Evolutionary conservation across 306 rosid genomes (phyloP).

Genomic region (Glycine latifolia): DNA sequence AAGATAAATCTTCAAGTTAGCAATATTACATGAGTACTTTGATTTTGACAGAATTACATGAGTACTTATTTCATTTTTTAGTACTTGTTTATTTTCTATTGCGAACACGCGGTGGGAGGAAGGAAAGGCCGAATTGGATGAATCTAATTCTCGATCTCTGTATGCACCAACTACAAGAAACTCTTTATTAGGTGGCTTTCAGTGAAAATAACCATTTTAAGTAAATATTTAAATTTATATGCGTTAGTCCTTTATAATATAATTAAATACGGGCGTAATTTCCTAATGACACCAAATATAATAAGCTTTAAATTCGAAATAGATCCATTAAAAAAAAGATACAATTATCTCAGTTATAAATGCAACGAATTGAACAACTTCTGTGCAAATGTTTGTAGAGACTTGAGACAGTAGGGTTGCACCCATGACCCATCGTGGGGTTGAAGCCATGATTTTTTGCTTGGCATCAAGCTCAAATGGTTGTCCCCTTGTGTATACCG

Average conservation of each 20-base stretch:
- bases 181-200: too few relatives aligned
- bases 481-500: slow-evolving; percentile 1
- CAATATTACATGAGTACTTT: not conserved
- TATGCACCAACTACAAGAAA: too few relatives aligned
- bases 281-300: not conserved
- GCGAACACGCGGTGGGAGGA: too few relatives aligned
- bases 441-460: slow-evolving; percentile 12
- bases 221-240: too few relatives aligned
- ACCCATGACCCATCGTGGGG: not conserved
- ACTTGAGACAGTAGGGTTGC: slow-evolving; percentile 11
- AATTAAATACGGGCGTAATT: not conserved
- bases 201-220: too few relatives aligned
- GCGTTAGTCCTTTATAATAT: not conserved
- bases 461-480: not conserved
- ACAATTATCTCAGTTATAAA: not conserved
- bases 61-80: not conserved
- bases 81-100: not conserved
- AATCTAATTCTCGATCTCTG: too few relatives aligned
- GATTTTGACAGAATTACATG: too few relatives aligned
- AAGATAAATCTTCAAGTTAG: not conserved
- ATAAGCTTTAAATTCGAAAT: not conserved
- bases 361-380: not conserved
- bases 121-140: too few relatives aligned
- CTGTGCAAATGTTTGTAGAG: not conserved
- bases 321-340: not conserved